phyloP scores from a whole-genome alignment of 495 filamentous ascomycete genomes.

The Penicillium bialowiezense region DNA sequence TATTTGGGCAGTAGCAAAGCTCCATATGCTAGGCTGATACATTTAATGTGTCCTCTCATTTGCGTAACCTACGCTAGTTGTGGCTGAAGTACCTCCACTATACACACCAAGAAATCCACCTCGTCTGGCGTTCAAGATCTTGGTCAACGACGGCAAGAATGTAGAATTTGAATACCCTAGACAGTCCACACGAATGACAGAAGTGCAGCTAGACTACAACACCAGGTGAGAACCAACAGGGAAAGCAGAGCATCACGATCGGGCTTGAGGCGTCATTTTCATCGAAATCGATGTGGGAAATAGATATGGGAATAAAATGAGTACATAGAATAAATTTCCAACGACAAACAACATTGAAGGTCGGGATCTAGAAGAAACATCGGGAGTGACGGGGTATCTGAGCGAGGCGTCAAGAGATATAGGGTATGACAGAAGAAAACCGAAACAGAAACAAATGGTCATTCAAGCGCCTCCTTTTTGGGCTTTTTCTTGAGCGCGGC shows the following conservation, averaged over 20 bases:
- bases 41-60: neutral
- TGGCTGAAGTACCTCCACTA: no score
- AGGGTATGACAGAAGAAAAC: slow-evolving; percentile 19
- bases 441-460: slow-evolving; percentile 13
- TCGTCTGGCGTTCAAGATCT: no score
- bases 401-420: slow-evolving; percentile 35
- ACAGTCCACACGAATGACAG: no score
- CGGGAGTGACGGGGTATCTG: slow-evolving; percentile 43
- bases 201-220: no score
- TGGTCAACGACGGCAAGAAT: no score
- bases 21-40: neutral
- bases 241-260: no score
- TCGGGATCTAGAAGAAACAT: slow-evolving; percentile 35
- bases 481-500: slow-evolving; percentile 80
- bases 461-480: slow-evolving; percentile 51
- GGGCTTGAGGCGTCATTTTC: no score
- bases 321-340: slow-evolving; percentile 17
- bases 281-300: slow-evolving; percentile 21
- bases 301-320: slow-evolving; percentile 11
- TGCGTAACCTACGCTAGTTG: no score
- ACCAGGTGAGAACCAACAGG: neutral
- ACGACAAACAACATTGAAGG: slow-evolving; percentile 18
- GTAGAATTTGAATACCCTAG: no score
- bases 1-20: neutral
- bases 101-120: no score